phyloP scores from a whole-genome alignment of 2,329 filamentous ascomycete genomes.

The Fusarium floridanum region DNA sequence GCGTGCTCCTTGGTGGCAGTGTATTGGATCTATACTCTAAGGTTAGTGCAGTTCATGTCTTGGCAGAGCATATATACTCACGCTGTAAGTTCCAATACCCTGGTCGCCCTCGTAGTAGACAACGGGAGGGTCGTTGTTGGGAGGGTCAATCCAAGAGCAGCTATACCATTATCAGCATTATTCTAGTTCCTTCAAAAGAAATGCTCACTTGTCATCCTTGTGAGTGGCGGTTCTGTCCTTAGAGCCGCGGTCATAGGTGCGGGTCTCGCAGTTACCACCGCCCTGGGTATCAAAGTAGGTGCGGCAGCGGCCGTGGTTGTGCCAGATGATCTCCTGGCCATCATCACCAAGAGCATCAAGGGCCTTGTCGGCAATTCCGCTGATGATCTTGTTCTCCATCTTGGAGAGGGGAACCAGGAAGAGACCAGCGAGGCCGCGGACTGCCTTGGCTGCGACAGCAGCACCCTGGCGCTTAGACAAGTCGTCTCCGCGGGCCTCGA shows the following conservation, averaged over 20 bases:
- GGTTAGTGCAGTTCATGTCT: background rate
- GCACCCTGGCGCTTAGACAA: slow-evolving; percentile 3
- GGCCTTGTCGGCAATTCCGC: background rate
- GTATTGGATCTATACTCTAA: slow-evolving; percentile 5
- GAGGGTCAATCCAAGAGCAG: slow-evolving; percentile 12
- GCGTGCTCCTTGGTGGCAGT: slow-evolving; percentile 14
- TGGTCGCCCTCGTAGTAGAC: slow-evolving; percentile 11
- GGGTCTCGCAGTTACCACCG: slow-evolving; percentile 11
- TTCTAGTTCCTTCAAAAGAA: background rate
- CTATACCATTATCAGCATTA: background rate
- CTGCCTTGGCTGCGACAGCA: background rate
- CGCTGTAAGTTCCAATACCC: slow-evolving; percentile 13
- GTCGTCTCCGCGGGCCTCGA: background rate
- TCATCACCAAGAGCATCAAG: background rate
- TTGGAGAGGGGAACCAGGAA: background rate
- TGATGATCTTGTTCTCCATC: background rate
- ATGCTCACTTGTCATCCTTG: slow-evolving; percentile 4
- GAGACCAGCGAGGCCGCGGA: slow-evolving; percentile 2
- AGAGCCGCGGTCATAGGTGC: slow-evolving; percentile 10
- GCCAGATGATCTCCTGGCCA: slow-evolving; percentile 12
- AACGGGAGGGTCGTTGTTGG: slow-evolving; percentile 2
- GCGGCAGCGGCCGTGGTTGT: slow-evolving; percentile 6
- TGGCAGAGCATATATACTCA: background rate
- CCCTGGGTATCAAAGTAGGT: slow-evolving; percentile 16
- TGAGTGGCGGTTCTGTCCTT: background rate